phyloP scores from a whole-genome alignment of 306 rosid species.

The Lupinus albus region DNA sequence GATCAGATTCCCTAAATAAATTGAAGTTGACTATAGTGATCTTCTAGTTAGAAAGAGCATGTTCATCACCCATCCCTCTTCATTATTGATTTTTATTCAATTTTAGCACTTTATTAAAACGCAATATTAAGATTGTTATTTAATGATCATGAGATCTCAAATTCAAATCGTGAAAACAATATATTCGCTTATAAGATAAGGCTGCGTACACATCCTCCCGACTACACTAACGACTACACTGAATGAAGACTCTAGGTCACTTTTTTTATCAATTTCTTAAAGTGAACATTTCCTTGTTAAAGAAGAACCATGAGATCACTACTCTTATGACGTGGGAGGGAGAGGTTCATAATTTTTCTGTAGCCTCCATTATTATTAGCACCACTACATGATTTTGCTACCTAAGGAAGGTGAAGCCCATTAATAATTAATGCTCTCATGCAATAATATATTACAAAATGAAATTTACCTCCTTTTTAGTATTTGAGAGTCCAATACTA shows the following conservation, averaged over 20 bases:
- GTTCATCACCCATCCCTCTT: conserved; percentile 26
- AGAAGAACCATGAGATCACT: conserved; percentile 34
- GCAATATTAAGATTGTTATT: too few species aligned
- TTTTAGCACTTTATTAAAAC: conserved; percentile 25
- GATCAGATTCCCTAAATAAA: conserved; percentile 11
- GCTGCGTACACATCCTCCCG: too few species aligned
- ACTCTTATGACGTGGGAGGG: conserved; percentile 40
- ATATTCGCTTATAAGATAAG: too few species aligned
- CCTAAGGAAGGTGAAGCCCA: conserved; percentile 48
- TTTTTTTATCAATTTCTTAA: conserved; percentile 31
- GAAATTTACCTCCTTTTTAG: too few species aligned
- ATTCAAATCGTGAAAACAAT: too few species aligned
- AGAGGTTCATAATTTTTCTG: conserved; percentile 40
- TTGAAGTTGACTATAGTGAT: conserved; percentile 25
- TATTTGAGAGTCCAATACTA: too few species aligned
- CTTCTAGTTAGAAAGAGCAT: neutral
- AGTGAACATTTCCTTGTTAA: conserved; percentile 41
- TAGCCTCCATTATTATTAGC: conserved; percentile 47
- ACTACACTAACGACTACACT: too few species aligned
- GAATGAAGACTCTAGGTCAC: too few species aligned
- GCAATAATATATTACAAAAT: conserved; percentile 1
- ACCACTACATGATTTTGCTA: conserved; percentile 38
- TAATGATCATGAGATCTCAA: too few species aligned
- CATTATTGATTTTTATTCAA: conserved; percentile 20
- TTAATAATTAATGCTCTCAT: conserved; percentile 37